Conservation (phyloP, 257 asterid species). For the Cinchona pubescens region DNA sequence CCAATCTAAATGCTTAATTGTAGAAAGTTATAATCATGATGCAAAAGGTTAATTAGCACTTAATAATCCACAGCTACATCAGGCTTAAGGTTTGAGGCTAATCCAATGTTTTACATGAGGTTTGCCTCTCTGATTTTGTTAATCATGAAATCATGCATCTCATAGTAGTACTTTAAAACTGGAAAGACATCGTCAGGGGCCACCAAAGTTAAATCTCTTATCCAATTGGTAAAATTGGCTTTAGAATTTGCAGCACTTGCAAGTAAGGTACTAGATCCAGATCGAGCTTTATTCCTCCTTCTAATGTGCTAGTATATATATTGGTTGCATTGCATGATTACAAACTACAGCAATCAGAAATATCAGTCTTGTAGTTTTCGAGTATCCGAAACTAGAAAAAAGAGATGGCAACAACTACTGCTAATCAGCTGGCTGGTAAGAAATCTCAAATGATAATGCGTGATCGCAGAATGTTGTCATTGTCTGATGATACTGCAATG, state of each 20-base stretch:
- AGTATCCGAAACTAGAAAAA: conserved; percentile 2
- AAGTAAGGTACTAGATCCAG: conserved; percentile 87
- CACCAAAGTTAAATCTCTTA: conserved; percentile 33
- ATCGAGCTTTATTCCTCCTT: background rate
- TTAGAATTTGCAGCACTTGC: conserved; percentile 43
- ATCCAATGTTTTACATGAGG: background rate
- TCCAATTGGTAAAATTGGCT: conserved; percentile 31
- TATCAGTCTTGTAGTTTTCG: background rate
- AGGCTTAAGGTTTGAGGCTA: background rate
- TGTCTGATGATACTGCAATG: conserved; percentile 51
- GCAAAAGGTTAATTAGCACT: background rate
- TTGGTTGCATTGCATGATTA: conserved; percentile 20
- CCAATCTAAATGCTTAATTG: too few species aligned
- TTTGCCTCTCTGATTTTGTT: background rate
- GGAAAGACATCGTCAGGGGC: conserved; percentile 25
- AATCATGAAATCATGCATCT: background rate
- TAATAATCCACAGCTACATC: background rate
- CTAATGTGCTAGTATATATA: conserved; percentile 52
- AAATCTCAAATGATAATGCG: conserved; percentile 28
- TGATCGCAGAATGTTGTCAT: conserved; percentile 33
- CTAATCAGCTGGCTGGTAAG: conserved; percentile 26
- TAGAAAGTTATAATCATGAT: too few species aligned
- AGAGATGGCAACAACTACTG: conserved; percentile 33
- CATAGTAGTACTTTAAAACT: conserved; percentile 13
- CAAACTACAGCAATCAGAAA: conserved; percentile 9